A percentile compares a stretch with the other conserved stretches of the same genome.
Evolutionary conservation across 331 rosid genomes (phyloP).

Genomic region (Arachis monticola): DNA sequence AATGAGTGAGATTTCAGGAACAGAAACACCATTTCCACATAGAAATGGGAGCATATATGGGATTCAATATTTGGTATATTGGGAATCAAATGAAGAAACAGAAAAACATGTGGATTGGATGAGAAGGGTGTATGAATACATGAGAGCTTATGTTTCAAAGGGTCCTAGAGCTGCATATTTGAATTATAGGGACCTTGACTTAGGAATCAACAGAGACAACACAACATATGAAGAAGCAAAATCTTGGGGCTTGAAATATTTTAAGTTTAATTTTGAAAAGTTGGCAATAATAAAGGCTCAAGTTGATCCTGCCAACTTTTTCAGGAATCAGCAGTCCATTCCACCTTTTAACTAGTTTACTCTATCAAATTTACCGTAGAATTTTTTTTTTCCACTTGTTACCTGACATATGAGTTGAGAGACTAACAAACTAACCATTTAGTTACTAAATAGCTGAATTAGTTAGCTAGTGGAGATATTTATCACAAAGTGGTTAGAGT

Average conservation of each 20-base stretch:
- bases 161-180: conserved; percentile 62
- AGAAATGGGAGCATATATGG: conserved; percentile 52
- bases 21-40: conserved; percentile 58
- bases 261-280: conserved; percentile 53
- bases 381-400: too few relatives aligned
- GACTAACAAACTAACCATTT: too few relatives aligned
- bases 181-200: conserved; percentile 65
- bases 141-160: conserved; percentile 58
- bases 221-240: conserved; percentile 48
- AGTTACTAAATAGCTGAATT: too few relatives aligned
- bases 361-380: background rate
- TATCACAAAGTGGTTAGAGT: too few relatives aligned
- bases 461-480: too few relatives aligned
- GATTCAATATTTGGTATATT: conserved; percentile 54
- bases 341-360: conserved; percentile 33
- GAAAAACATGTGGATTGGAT: conserved; percentile 51
- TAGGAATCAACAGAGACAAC: conserved; percentile 49
- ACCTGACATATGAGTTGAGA: too few relatives aligned
- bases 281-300: conserved; percentile 44
- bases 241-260: conserved; percentile 55
- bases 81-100: conserved; percentile 50
- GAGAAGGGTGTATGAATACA: conserved; percentile 42
- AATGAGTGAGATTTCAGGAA: conserved; percentile 58
- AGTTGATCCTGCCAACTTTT: conserved; percentile 59
- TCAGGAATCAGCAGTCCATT: conserved; percentile 58